Percentiles rank a stretch among this genome's conserved stretches.
These are phyloP conservation scores for Xylaria sp. DNA, from an alignment of 2,329 filamentous ascomycete species.

Conservation along the genomic window DNA sequence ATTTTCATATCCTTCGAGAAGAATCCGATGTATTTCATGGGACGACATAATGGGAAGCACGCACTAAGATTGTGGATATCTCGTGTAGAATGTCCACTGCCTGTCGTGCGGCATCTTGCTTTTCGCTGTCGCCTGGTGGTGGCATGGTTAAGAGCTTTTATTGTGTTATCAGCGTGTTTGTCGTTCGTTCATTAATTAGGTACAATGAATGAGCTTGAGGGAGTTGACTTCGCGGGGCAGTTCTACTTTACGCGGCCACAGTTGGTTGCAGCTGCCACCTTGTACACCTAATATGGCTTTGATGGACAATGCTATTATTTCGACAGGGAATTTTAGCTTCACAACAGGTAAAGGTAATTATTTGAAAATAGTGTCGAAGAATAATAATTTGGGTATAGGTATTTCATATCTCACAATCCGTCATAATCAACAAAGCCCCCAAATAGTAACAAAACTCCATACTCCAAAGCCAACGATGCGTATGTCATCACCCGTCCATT, in stretches of 20 bases:
- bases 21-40: background rate
- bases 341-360: background rate
- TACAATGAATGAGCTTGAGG: slow-evolving; percentile 16
- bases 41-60: slow-evolving; percentile 46
- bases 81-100: slow-evolving; percentile 86
- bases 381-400: slow-evolving; percentile 29
- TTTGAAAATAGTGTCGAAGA: slow-evolving; percentile 9
- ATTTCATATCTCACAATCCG: slow-evolving; percentile 19
- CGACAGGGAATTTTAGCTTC: background rate
- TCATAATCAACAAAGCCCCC: slow-evolving; percentile 23
- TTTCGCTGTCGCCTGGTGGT: slow-evolving; percentile 61
- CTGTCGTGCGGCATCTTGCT: slow-evolving; percentile 81
- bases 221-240: slow-evolving; percentile 35
- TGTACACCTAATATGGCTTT: background rate
- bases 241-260: slow-evolving; percentile 28
- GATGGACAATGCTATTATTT: background rate
- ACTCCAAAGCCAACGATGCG: slow-evolving; percentile 26
- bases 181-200: background rate
- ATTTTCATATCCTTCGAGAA: no score
- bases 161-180: background rate
- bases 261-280: slow-evolving; percentile 39
- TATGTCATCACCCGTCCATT: slow-evolving; percentile 14
- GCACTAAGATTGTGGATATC: slow-evolving; percentile 87
- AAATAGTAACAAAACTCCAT: slow-evolving; percentile 24
- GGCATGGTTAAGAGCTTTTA: slow-evolving; percentile 29